These are phyloP conservation scores for Litchi chinensis DNA, from an alignment of 345 rosid genomes.

Conservation along the genomic window DNA sequence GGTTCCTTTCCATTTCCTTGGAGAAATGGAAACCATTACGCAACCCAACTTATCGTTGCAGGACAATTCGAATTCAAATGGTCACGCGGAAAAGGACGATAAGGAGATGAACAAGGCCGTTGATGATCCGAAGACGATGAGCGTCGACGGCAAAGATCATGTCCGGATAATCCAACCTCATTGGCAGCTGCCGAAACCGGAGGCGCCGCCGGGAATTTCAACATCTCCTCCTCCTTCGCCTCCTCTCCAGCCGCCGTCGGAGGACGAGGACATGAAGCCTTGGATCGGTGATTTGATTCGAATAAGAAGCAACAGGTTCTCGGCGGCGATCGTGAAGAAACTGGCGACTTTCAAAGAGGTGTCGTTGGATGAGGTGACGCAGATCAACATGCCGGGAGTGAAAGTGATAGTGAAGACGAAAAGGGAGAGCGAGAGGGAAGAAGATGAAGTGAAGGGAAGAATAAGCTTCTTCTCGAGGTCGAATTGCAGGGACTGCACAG, in stretches of 20 bases:
- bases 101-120: not conserved
- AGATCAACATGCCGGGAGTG: conserved; percentile 72
- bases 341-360: conserved; percentile 38
- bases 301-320: conserved; percentile 59
- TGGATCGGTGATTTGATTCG: conserved; percentile 56
- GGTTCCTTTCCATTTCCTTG: conserved; percentile 1
- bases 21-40: not conserved
- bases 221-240: conserved; percentile 16
- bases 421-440: conserved; percentile 34
- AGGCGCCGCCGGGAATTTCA: conserved; percentile 60
- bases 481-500: conserved; percentile 76
- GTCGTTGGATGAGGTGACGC: conserved; percentile 49
- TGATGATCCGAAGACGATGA: not conserved
- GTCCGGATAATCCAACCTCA: conserved; percentile 48
- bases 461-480: conserved; percentile 78
- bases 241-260: not conserved
- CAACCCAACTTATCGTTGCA: not conserved
- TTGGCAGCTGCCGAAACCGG: conserved; percentile 72
- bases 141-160: conserved; percentile 11
- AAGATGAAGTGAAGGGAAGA: conserved; percentile 47
- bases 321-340: conserved; percentile 55
- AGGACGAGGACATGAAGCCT: conserved; percentile 38
- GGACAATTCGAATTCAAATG: conserved; percentile 12
- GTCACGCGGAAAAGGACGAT: not conserved
- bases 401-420: conserved; percentile 67